These are phyloP conservation scores for Xerocomellus intermedius DNA, from an alignment of 768 basidiomycete species.

Conservation along the genomic window DNA sequence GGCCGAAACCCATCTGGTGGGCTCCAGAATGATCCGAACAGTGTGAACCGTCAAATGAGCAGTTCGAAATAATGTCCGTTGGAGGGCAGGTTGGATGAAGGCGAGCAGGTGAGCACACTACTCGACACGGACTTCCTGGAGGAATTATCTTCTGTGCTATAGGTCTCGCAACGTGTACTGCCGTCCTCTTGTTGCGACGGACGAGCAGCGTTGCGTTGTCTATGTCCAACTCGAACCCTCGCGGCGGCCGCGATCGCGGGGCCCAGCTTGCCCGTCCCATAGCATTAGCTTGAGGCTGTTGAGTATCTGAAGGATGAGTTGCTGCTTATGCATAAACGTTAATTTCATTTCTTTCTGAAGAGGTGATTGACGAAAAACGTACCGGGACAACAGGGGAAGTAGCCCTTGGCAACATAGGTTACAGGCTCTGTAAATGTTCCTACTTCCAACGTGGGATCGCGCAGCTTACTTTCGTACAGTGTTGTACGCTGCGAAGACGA, in stretches of 20 bases:
- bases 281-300: conserved; percentile 40
- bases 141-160: conserved; percentile 26
- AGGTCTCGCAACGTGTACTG: conserved; percentile 34
- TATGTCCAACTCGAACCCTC: conserved; percentile 81
- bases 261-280: conserved; percentile 68
- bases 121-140: conserved; percentile 32
- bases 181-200: conserved; percentile 50
- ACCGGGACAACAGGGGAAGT: conserved; percentile 45
- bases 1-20: neutral
- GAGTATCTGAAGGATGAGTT: conserved; percentile 37
- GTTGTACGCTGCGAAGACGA: conserved; percentile 58
- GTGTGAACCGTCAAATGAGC: neutral
- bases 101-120: conserved; percentile 1
- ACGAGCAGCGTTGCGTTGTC: conserved; percentile 85
- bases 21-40: neutral
- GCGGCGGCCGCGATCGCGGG: conserved; percentile 53
- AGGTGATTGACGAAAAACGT: conserved; percentile 22
- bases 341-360: conserved; percentile 13
- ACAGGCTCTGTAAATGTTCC: conserved; percentile 38
- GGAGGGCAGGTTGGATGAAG: neutral
- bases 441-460: conserved; percentile 19
- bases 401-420: conserved; percentile 41
- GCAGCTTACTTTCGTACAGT: conserved; percentile 47
- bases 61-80: neutral
- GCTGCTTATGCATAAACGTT: conserved; percentile 33